Evolutionary conservation across 73 alveolate species (phyloP).

Genomic region (Breviolum minutum): DNA sequence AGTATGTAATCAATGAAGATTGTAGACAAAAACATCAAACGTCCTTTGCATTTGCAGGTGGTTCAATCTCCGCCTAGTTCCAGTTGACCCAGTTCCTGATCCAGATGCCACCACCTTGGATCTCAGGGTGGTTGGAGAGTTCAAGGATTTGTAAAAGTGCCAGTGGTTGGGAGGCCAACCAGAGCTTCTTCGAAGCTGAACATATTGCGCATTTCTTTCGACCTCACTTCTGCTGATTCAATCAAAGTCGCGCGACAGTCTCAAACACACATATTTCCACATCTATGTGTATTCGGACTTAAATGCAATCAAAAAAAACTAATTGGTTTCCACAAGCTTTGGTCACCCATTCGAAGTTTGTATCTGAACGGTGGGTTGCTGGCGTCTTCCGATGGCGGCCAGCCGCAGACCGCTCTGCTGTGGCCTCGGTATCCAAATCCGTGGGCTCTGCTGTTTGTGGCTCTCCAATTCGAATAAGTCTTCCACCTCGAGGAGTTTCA

Average conservation of each 20-base stretch:
- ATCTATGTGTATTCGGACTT: no score
- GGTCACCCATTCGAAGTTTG: no score
- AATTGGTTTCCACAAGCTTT: no score
- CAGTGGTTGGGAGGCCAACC: not conserved
- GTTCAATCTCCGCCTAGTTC: conserved; percentile 8
- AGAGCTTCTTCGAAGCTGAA: conserved; percentile 94
- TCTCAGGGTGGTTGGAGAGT: not conserved
- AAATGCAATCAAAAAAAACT: no score
- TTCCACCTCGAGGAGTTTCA: conserved; percentile 70
- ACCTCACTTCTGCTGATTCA: not conserved
- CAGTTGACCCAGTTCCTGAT: conserved; percentile 33
- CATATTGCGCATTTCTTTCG: conserved; percentile 90
- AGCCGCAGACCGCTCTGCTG: conserved; percentile 77
- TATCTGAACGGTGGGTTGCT: not conserved
- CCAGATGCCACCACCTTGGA: conserved; percentile 34
- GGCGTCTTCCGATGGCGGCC: conserved; percentile 90
- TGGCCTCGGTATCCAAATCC: not conserved
- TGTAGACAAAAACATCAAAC: not conserved
- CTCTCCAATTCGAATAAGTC: not conserved
- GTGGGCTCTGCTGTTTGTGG: not conserved
- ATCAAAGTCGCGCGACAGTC: not conserved
- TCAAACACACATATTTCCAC: not conserved
- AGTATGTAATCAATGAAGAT: no score
- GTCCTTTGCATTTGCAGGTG: not conserved
- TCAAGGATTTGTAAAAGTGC: not conserved